Base-by-base conservation (phyloP, 2,329 filamentous ascomycete genomes). In the Aspergillus tanneri region DNA sequence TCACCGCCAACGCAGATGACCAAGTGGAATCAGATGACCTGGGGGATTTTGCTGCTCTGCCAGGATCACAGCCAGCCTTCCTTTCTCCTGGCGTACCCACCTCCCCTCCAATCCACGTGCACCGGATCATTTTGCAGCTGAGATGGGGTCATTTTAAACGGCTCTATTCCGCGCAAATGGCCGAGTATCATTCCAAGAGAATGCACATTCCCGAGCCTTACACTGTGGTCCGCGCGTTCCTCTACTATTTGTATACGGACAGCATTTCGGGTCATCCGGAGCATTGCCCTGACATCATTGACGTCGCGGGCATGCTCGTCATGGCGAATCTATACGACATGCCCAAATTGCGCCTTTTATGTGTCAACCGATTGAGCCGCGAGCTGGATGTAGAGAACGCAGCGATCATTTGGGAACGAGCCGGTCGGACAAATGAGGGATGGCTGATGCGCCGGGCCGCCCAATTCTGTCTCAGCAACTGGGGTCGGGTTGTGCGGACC, bases 321-420 rank as follows among this genome's bases (percentile, higher is more conserved):
- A 95, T 99, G 88, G 90, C 90, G 35, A 96, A 97, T 68, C 88
- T 97, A 38, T 99, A 99, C 73, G 92, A 96, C 65, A 95, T 99
- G 74, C 91, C 91, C 1, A 90, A 93, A 58, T 82, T 99, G 19
- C 87, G 92, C 16, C 81, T 96, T 6, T 79, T 97, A 1, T 96
- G 92, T 66, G 88, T 97, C 46, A 92, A 96, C 65, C 83, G 93
- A 7, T 79, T 99, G 3, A 86, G 88, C 47, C 87, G 89, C 53
- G 93, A 99, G 65, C 81, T 99, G 3, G 92, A 97, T 65, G 87
- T 97, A 30, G 89, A 95, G 51, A 90, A 96, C 64, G 92, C 92
- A 2, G 96, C 93, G 55, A 86, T 95, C 58, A 91, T 96, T 47
- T 99, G 95, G 90, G 91, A 97, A 69, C 90, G 90, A 56, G 90